These are phyloP conservation scores for Kurtzmaniella cleridarum DNA, from an alignment of 805 yeast genomes.

Conservation along the genomic window DNA sequence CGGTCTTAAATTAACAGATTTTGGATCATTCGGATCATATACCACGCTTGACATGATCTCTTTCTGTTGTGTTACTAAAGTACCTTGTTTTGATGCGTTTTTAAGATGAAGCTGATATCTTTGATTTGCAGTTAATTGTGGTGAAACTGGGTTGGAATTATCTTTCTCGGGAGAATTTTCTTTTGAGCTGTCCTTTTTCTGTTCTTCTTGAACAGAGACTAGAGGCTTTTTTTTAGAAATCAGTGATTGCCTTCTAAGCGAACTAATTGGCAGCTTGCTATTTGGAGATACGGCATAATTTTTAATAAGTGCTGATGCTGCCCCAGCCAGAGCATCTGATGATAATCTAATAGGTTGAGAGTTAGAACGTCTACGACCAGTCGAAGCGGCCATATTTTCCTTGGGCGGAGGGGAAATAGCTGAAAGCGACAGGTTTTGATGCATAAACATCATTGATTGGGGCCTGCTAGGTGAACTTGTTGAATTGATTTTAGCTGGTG, in stretches of 20 bases:
- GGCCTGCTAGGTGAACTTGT: constrained; percentile 12
- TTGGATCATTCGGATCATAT: constrained; percentile 36
- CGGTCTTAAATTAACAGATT: constrained; percentile 10
- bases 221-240: constrained; percentile 8
- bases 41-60: constrained; percentile 30
- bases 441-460: constrained; percentile 21
- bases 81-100: constrained; percentile 33
- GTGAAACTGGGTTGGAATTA: neutral
- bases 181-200: constrained; percentile 2
- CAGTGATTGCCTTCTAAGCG: constrained; percentile 10
- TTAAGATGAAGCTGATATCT: constrained; percentile 34
- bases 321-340: constrained; percentile 22
- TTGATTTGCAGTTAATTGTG: constrained; percentile 30
- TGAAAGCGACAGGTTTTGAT: constrained; percentile 12
- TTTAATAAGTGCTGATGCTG: constrained; percentile 26
- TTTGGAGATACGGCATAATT: constrained; percentile 6
- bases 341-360: constrained; percentile 24
- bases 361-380: constrained; percentile 27
- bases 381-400: neutral
- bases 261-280: constrained; percentile 16
- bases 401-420: constrained; percentile 7
- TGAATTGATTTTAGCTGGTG: constrained; percentile 3
- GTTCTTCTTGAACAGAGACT: constrained; percentile 17
- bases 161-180: neutral
- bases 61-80: constrained; percentile 32